Evolutionary conservation across 2,329 filamentous ascomycete species (phyloP).

Genomic region (Arthrobotrys iridis): DNA sequence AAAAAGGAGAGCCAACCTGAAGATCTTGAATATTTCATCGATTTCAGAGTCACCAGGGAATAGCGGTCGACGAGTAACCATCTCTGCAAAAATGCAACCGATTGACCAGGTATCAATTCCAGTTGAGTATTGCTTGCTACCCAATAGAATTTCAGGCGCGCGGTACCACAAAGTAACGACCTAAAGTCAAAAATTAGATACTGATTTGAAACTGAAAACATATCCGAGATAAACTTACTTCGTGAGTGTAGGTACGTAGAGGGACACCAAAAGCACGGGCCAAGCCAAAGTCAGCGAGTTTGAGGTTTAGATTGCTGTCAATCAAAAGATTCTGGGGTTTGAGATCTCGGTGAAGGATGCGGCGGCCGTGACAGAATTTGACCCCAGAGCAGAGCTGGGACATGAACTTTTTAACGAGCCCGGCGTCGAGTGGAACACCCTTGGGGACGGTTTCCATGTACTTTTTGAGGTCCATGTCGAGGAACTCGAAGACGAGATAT

Average conservation of each 20-base stretch:
- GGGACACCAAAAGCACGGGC: slow-evolving; percentile 91
- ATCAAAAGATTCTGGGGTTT: slow-evolving; percentile 93
- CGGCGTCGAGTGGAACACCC: slow-evolving; percentile 78
- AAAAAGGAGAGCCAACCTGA: slow-evolving; percentile 70
- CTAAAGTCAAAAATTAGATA: slow-evolving; percentile 13
- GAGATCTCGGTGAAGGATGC: slow-evolving; percentile 85
- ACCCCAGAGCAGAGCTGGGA: slow-evolving; percentile 84
- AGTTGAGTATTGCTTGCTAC: slow-evolving; percentile 90
- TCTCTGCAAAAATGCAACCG: slow-evolving; percentile 93
- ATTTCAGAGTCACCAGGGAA: slow-evolving; percentile 94
- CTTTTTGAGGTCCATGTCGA: slow-evolving; percentile 91
- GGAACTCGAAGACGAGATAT: slow-evolving; percentile 91
- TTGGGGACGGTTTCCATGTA: slow-evolving; percentile 94
- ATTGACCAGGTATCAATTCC: slow-evolving; percentile 97
- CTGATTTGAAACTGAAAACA: not conserved
- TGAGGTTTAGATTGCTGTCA: slow-evolving; percentile 84
- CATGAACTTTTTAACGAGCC: slow-evolving; percentile 94
- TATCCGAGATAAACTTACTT: slow-evolving; percentile 65
- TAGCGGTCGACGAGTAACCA: slow-evolving; percentile 91
- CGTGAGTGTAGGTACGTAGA: slow-evolving; percentile 89
- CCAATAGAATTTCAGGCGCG: slow-evolving; percentile 86
- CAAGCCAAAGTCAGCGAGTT: slow-evolving; percentile 88
- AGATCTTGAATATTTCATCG: slow-evolving; percentile 94
- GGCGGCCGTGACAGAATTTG: slow-evolving; percentile 87
- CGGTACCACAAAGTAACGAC: slow-evolving; percentile 96